Evolutionary conservation across 495 filamentous ascomycete genomes (phyloP).

Genomic region (Bryoglossum gracile): DNA sequence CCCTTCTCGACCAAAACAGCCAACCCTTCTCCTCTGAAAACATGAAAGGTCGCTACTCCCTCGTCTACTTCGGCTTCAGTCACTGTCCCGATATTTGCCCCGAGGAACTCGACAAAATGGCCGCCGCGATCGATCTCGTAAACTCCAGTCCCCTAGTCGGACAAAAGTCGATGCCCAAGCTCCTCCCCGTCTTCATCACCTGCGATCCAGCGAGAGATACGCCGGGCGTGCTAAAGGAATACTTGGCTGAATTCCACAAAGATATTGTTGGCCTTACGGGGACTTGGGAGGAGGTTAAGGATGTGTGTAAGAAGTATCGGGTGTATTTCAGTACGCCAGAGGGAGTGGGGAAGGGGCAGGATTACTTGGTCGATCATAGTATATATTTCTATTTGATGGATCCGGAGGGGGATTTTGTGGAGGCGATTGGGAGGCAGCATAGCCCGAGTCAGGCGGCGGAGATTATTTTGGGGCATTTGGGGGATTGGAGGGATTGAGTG

Average conservation of each 20-base stretch:
- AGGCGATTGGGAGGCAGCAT: conserved; percentile 91
- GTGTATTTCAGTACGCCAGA: conserved; percentile 94
- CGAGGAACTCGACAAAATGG: conserved; percentile 98
- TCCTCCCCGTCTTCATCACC: conserved; percentile 78
- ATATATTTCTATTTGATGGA: conserved; percentile 99
- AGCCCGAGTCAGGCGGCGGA: conserved; percentile 78
- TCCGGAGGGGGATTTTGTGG: conserved; percentile 96
- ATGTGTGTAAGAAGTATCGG: conserved; percentile 86
- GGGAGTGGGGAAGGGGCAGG: conserved; percentile 82
- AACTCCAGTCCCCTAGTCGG: conserved; percentile 35
- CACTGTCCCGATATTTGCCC: conserved; percentile 99
- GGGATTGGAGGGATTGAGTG: conserved; percentile 50
- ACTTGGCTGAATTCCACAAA: conserved; percentile 89
- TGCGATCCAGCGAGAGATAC: conserved; percentile 91
- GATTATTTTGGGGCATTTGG: conserved; percentile 80
- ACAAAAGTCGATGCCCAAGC: conserved; percentile 48
- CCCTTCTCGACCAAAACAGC: conserved; percentile 75
- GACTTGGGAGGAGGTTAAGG: conserved; percentile 84
- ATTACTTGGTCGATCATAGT: conserved; percentile 96
- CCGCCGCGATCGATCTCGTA: conserved; percentile 80
- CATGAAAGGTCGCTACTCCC: conserved; percentile 76
- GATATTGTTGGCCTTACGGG: conserved; percentile 84
- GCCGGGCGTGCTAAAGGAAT: conserved; percentile 73
- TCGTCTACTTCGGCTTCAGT: conserved; percentile 97
- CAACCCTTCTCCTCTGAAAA: conserved; percentile 66